These are phyloP conservation scores for Sideroxylon spinosum DNA, from an alignment of 179 eudicot genomes.

Conservation along the genomic window DNA sequence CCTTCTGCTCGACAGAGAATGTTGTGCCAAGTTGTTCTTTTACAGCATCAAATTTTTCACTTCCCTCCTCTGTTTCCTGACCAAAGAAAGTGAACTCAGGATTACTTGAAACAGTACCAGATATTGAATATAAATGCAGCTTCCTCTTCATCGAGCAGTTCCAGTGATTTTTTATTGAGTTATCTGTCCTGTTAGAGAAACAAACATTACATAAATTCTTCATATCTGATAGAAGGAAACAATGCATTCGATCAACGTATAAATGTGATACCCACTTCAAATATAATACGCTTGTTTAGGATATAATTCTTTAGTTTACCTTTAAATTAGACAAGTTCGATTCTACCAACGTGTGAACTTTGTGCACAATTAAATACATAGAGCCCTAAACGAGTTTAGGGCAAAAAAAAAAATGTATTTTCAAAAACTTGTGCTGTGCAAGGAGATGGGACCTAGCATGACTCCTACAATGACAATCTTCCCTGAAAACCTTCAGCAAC, in stretches of 20 bases:
- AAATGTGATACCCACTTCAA: background rate
- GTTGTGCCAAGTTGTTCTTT: background rate
- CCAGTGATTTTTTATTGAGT: constrained; percentile 60
- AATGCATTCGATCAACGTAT: background rate
- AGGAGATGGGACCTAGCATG: too few species aligned
- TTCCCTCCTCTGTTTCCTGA: background rate
- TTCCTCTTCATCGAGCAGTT: constrained; percentile 55
- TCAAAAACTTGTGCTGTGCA: too few species aligned
- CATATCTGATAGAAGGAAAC: background rate
- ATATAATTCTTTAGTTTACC: background rate
- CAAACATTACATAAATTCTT: background rate
- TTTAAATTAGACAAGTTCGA: background rate
- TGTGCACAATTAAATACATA: too few species aligned
- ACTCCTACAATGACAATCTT: too few species aligned
- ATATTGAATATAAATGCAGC: constrained; percentile 10
- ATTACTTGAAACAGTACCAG: background rate
- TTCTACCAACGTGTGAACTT: too few species aligned
- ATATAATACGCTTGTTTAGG: too few species aligned
- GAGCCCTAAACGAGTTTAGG: too few species aligned
- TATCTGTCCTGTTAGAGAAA: constrained; percentile 43
- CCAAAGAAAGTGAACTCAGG: background rate
- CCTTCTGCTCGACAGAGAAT: constrained; percentile 6
- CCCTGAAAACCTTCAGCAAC: too few species aligned
- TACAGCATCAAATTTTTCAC: background rate
- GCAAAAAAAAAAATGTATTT: too few species aligned